Percentiles rank a stretch among this genome's conserved stretches.
Evolutionary conservation across 805 yeast genomes (phyloP).

Genomic region (Metschnikowia henanensis): DNA sequence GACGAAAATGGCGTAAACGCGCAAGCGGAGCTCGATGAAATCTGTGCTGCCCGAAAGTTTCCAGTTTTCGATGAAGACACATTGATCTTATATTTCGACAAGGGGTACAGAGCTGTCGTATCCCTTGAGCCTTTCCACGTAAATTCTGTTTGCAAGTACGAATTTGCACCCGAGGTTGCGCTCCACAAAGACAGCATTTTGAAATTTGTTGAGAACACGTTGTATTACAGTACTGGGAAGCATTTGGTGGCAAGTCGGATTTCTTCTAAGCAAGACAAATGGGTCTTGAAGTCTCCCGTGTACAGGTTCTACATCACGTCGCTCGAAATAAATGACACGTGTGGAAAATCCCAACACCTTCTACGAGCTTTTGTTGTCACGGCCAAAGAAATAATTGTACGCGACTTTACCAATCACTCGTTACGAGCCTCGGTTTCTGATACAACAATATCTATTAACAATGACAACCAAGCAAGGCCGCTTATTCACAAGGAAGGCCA

Average conservation of each 20-base stretch:
- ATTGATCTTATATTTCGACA: slow-evolving; percentile 1
- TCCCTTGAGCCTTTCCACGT: background rate
- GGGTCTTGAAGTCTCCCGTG: slow-evolving; percentile 5
- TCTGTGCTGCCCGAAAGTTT: background rate
- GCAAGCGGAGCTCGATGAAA: background rate
- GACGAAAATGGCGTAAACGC: background rate
- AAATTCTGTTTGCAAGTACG: background rate
- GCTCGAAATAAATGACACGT: background rate
- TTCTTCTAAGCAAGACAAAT: background rate
- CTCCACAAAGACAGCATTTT: background rate
- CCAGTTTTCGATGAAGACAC: background rate
- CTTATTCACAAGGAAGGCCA: slow-evolving; percentile 8
- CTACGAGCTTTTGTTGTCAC: slow-evolving; percentile 6
- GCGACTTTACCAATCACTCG: background rate
- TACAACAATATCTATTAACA: slow-evolving; percentile 9
- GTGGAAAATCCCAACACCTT: background rate
- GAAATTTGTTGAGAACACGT: background rate
- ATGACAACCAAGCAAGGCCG: slow-evolving; percentile 17
- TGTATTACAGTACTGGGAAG: background rate
- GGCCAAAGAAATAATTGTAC: slow-evolving; percentile 7
- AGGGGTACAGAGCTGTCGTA: background rate
- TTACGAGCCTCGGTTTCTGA: background rate
- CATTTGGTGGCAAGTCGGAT: background rate
- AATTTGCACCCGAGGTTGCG: background rate
- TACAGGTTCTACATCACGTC: background rate